phyloP scores from a whole-genome alignment of 164 flowering plant genomes.

The Buxus sempervirens region DNA sequence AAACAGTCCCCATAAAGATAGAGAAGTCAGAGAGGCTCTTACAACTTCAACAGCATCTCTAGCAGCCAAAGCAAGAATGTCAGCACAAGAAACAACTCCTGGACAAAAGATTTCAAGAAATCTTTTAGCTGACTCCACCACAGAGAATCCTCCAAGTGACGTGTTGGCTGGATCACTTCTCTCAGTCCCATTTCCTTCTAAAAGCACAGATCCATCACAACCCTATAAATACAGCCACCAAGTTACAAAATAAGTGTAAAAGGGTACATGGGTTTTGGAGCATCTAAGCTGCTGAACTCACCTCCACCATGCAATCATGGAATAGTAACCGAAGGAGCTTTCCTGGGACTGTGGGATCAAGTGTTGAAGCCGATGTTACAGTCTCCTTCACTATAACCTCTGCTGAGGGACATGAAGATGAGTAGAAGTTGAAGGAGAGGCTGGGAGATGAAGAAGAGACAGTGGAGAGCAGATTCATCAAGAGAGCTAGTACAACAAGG shows the following conservation, averaged over 20 bases:
- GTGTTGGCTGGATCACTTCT: constrained; percentile 63
- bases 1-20: no score
- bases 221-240: constrained; percentile 41
- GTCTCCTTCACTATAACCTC: constrained; percentile 59
- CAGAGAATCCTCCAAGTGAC: constrained; percentile 70
- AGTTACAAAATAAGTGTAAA: no score
- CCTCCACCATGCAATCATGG: constrained; percentile 91
- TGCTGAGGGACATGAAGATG: constrained; percentile 59
- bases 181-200: constrained; percentile 66
- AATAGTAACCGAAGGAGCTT: constrained; percentile 73
- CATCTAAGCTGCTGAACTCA: constrained; percentile 13
- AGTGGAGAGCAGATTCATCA: constrained; percentile 5
- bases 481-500: neutral
- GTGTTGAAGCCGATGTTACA: constrained; percentile 55
- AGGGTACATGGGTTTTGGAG: neutral
- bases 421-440: constrained; percentile 54
- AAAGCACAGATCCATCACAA: constrained; percentile 75
- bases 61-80: constrained; percentile 71
- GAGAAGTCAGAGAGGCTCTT: neutral
- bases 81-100: constrained; percentile 74
- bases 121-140: constrained; percentile 60
- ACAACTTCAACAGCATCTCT: constrained; percentile 76
- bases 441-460: constrained; percentile 21
- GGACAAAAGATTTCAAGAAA: constrained; percentile 71
- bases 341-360: constrained; percentile 63